Evolutionary conservation across 345 rosid genomes (phyloP).

Genomic region (Alliaria petiolata): DNA sequence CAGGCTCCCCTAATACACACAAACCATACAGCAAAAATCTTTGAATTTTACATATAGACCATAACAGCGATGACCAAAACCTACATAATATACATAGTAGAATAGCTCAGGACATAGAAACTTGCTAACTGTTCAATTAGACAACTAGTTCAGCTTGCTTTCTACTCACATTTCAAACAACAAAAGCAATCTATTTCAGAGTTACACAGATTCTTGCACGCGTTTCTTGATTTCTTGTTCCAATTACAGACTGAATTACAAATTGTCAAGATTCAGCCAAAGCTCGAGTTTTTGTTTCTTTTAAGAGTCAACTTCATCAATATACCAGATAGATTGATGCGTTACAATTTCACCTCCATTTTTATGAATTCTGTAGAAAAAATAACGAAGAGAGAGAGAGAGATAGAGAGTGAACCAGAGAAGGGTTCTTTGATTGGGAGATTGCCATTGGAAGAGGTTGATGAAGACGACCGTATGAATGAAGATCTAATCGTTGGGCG

Average conservation of each 20-base stretch:
- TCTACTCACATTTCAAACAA: background rate
- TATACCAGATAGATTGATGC: background rate
- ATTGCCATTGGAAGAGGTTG: slow-evolving; percentile 38
- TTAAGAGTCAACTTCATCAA: no score
- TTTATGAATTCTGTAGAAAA: background rate
- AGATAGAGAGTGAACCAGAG: slow-evolving; percentile 39
- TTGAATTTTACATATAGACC: background rate
- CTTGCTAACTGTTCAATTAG: background rate
- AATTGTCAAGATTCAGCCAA: background rate
- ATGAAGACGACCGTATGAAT: slow-evolving; percentile 28
- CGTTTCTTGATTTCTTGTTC: no score
- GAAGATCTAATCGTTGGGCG: slow-evolving; percentile 28
- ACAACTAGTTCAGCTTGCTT: background rate
- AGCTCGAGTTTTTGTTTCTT: background rate
- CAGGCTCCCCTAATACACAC: slow-evolving; percentile 52
- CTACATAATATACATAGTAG: no score
- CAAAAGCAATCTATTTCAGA: background rate
- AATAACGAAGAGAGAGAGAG: background rate
- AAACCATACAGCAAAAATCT: background rate
- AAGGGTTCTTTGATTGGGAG: slow-evolving; percentile 33
- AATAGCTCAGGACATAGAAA: background rate
- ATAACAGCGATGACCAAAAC: no score
- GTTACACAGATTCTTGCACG: background rate
- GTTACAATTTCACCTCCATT: background rate
- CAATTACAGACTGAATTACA: background rate